phyloP scores from a whole-genome alignment of 148 eudicot genomes.

The Cornus kousa region DNA sequence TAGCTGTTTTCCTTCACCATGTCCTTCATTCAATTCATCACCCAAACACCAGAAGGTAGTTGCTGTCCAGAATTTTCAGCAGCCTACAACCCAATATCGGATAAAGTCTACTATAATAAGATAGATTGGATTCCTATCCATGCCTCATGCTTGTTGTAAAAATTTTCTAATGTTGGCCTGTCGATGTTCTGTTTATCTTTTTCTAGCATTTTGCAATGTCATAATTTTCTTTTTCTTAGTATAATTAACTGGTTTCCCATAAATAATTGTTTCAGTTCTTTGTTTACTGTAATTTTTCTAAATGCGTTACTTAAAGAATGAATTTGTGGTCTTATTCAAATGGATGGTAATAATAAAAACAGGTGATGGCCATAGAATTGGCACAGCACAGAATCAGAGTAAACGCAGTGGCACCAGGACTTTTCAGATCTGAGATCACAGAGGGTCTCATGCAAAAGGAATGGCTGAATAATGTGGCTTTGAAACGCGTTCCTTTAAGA shows the following conservation, averaged over 20 bases:
- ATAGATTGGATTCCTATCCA: too few relatives aligned
- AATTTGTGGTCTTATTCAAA: not conserved
- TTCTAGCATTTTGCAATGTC: too few relatives aligned
- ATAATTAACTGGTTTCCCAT: not conserved
- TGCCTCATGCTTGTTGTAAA: too few relatives aligned
- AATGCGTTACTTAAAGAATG: not conserved
- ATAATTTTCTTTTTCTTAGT: not conserved
- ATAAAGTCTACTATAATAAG: too few relatives aligned
- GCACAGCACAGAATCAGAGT: slow-evolving; percentile 32
- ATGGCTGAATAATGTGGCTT: slow-evolving; percentile 29
- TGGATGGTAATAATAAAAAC: not conserved
- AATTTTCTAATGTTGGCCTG: too few relatives aligned
- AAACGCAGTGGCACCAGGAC: slow-evolving; percentile 34
- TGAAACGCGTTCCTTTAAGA: slow-evolving; percentile 23
- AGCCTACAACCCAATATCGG: too few relatives aligned
- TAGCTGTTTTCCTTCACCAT: too few relatives aligned
- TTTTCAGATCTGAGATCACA: slow-evolving; percentile 38
- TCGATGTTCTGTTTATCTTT: too few relatives aligned
- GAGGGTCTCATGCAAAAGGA: slow-evolving; percentile 23
- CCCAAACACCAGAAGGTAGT: too few relatives aligned
- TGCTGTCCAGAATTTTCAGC: too few relatives aligned
- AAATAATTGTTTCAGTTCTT: too few relatives aligned
- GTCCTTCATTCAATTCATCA: too few relatives aligned
- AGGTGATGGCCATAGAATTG: slow-evolving; percentile 37
- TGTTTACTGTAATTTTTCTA: not conserved